phyloP scores from a whole-genome alignment of 768 basidiomycete species.

The Mycena rosella region DNA sequence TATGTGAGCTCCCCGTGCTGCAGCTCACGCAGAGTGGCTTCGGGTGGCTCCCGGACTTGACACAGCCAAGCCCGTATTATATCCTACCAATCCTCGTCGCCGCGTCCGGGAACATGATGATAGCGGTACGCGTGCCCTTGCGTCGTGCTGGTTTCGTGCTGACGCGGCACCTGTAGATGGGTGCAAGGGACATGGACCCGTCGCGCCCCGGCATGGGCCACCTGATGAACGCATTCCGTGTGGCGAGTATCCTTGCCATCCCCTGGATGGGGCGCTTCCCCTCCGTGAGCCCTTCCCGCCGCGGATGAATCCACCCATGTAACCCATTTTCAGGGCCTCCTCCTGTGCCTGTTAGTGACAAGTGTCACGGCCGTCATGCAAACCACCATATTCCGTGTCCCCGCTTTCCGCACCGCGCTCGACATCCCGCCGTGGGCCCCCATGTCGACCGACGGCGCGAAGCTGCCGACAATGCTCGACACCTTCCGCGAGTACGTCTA shows the following conservation, averaged over 20 bases:
- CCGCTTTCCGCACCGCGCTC: conserved; percentile 54
- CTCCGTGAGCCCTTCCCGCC: conserved; percentile 59
- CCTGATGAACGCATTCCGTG: conserved; percentile 73
- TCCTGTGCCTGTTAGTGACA: conserved; percentile 57
- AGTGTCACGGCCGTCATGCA: conserved; percentile 62
- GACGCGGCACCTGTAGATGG: conserved; percentile 44
- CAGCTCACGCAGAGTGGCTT: conserved; percentile 86
- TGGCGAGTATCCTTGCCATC: conserved; percentile 64
- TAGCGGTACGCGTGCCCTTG: conserved; percentile 63
- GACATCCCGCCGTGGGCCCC: conserved; percentile 50
- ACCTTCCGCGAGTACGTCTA: conserved; percentile 8
- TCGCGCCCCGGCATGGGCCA: conserved; percentile 71
- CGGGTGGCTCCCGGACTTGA: conserved; percentile 81
- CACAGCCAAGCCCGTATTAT: conserved; percentile 80
- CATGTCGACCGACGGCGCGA: conserved; percentile 43
- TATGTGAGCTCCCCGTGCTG: conserved; percentile 78
- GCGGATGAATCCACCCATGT: neutral
- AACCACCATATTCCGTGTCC: conserved; percentile 59
- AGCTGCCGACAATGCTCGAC: conserved; percentile 46
- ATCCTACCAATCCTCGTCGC: conserved; percentile 74
- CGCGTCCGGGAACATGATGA: conserved; percentile 74
- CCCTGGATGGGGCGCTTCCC: conserved; percentile 70
- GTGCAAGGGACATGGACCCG: conserved; percentile 69
- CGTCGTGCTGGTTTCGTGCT: neutral
- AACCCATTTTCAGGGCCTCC: conserved; percentile 49